A percentile compares a stretch with the other conserved stretches of the same genome.
phyloP scores from a whole-genome alignment of 345 rosid species.

The Hibiscus trionum region DNA sequence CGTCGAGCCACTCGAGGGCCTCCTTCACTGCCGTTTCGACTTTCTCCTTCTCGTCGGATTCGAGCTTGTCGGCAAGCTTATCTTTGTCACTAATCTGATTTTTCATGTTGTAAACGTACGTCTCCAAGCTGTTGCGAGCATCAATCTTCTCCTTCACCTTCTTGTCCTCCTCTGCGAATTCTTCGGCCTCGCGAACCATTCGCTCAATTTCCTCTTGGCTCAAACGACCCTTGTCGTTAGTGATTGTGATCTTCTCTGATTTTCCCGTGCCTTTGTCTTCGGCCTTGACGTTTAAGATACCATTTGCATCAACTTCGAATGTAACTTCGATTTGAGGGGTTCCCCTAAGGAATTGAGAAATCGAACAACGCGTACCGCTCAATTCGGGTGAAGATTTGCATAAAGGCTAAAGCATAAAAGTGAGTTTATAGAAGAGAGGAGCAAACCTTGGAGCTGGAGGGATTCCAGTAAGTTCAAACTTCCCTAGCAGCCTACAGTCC shows the following conservation, averaged over 20 bases:
- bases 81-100: slow-evolving; percentile 87
- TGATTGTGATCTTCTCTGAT: slow-evolving; percentile 91
- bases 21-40: slow-evolving; percentile 77
- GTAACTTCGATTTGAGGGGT: slow-evolving; percentile 98
- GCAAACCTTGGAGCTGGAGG: slow-evolving; percentile 87
- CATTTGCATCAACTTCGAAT: slow-evolving; percentile 91
- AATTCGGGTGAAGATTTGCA: background rate
- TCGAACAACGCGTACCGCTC: background rate
- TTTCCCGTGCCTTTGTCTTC: slow-evolving; percentile 90
- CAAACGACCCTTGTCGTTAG: slow-evolving; percentile 91
- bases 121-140: slow-evolving; percentile 82
- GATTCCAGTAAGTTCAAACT: slow-evolving; percentile 71
- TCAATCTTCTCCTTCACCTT: slow-evolving; percentile 90
- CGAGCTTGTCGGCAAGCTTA: slow-evolving; percentile 92
- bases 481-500: slow-evolving; percentile 81
- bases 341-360: slow-evolving; percentile 44
- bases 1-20: slow-evolving; percentile 90
- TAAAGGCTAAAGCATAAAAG: background rate
- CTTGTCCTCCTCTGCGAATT: slow-evolving; percentile 96
- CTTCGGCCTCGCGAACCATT: slow-evolving; percentile 94
- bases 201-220: slow-evolving; percentile 95
- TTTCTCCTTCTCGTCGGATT: slow-evolving; percentile 88
- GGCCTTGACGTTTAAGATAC: slow-evolving; percentile 84
- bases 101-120: slow-evolving; percentile 90
- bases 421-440: background rate